A percentile compares a stretch with the other conserved stretches of the same genome.
Conservation (phyloP, 257 asterid genomes). For the Solanum bulbocastanum region DNA sequence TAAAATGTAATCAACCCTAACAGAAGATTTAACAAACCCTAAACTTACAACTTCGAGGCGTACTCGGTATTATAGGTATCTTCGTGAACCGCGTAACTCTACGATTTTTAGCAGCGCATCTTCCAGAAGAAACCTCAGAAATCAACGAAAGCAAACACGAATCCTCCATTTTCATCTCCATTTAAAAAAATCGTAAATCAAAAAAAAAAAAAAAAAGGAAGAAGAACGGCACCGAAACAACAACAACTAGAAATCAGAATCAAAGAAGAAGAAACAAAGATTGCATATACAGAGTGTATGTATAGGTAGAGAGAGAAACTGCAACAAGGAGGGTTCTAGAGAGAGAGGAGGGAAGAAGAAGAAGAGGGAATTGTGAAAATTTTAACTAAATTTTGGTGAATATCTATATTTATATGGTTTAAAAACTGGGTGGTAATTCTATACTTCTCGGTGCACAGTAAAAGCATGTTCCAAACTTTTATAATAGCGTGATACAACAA, state of each 20-base stretch:
- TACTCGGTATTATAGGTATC: slow-evolving; percentile 40
- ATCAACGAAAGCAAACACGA: slow-evolving; percentile 21
- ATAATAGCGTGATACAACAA: not conserved
- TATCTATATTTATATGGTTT: not conserved
- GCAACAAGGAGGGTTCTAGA: not conserved
- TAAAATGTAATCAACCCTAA: slow-evolving; percentile 6
- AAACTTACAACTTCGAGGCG: slow-evolving; percentile 60
- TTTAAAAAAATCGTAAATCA: not conserved
- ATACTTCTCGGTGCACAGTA: not conserved
- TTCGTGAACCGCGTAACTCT: slow-evolving; percentile 32
- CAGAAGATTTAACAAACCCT: slow-evolving; percentile 37
- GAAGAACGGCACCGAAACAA: not conserved
- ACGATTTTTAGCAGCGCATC: slow-evolving; percentile 54
- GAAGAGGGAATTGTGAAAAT: not conserved
- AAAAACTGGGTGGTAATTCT: not conserved
- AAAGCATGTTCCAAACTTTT: not conserved
- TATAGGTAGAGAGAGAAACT: slow-evolving; percentile 13
- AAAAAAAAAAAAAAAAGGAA: no score
- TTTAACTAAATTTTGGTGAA: slow-evolving; percentile 17
- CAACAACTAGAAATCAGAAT: not conserved
- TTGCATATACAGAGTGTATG: not conserved
- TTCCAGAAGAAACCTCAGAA: slow-evolving; percentile 30
- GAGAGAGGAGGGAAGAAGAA: not conserved
- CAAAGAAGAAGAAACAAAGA: not conserved
- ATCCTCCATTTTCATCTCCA: slow-evolving; percentile 37